phyloP scores from a whole-genome alignment of 2,329 filamentous ascomycete species.

The Lasiodiplodia citricola region DNA sequence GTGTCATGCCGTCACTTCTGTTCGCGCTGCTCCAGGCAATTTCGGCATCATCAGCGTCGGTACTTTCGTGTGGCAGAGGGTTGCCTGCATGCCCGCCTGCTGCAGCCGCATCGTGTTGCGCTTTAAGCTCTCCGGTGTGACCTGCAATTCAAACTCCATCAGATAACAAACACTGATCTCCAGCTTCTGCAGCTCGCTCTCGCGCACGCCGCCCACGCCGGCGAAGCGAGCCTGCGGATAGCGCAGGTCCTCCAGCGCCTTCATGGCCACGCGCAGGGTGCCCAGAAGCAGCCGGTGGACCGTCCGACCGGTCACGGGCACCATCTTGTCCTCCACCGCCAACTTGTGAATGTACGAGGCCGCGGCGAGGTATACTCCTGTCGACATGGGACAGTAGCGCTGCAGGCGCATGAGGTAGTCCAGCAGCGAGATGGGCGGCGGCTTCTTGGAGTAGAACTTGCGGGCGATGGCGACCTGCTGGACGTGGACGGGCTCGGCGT shows the following conservation, averaged over 20 bases:
- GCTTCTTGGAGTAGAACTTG: constrained; percentile 90
- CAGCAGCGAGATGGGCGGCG: constrained; percentile 80
- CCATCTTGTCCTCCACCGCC: constrained; percentile 72
- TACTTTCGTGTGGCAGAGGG: constrained; percentile 40
- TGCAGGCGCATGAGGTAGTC: constrained; percentile 89
- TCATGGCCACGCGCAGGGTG: constrained; percentile 86
- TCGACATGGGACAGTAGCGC: constrained; percentile 90
- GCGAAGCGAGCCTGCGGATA: constrained; percentile 85
- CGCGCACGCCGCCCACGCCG: constrained; percentile 85
- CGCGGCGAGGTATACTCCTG: constrained; percentile 89
- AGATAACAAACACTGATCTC: constrained; percentile 73
- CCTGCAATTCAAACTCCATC: constrained; percentile 47
- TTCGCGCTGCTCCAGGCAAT: constrained; percentile 28
- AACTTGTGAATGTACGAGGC: constrained; percentile 86
- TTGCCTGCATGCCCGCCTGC: constrained; percentile 45
- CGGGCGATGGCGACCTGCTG: constrained; percentile 87
- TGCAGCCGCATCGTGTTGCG: constrained; percentile 43
- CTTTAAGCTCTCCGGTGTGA: constrained; percentile 42
- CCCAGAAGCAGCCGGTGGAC: constrained; percentile 86
- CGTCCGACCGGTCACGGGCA: constrained; percentile 82
- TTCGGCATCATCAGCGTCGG: constrained; percentile 42
- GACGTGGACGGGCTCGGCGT: constrained; percentile 73
- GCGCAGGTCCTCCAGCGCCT: constrained; percentile 89
- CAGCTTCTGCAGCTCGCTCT: constrained; percentile 77
- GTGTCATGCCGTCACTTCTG: constrained; percentile 23